Conservation (phyloP, 2,329 filamentous ascomycete species). For the Fusarium pilosicola region DNA sequence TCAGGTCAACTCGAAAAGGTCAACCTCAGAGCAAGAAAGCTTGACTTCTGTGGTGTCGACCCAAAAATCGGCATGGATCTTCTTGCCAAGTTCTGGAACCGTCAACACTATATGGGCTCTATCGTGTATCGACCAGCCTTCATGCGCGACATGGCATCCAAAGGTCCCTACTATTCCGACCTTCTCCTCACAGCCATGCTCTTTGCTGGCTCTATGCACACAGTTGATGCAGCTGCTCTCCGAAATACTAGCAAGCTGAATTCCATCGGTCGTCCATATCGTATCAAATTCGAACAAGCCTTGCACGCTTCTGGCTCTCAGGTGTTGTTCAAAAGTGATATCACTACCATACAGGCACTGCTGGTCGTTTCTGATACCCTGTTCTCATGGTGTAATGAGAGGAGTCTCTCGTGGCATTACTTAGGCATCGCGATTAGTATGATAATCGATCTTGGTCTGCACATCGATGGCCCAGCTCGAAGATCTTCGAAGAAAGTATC, state of each 20-base stretch:
- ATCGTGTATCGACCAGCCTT: slow-evolving; percentile 64
- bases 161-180: slow-evolving; percentile 66
- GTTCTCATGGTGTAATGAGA: slow-evolving; percentile 16
- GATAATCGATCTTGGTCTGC: slow-evolving; percentile 19
- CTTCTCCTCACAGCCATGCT: slow-evolving; percentile 65
- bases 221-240: background rate
- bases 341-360: slow-evolving; percentile 12
- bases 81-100: slow-evolving; percentile 62
- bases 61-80: slow-evolving; percentile 61
- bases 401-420: slow-evolving; percentile 19
- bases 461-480: background rate
- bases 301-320: background rate
- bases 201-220: slow-evolving; percentile 45
- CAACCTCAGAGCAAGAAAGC: background rate
- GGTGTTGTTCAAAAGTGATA: background rate
- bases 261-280: background rate
- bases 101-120: slow-evolving; percentile 57
- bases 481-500: slow-evolving; percentile 33
- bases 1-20: slow-evolving; percentile 6
- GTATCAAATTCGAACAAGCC: slow-evolving; percentile 7
- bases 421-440: slow-evolving; percentile 20
- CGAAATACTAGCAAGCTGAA: background rate
- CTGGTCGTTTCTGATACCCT: background rate
- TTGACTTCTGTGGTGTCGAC: slow-evolving; percentile 37
- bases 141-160: slow-evolving; percentile 63